Evolutionary conservation across 1,139 yeast species (phyloP).

Genomic region (Geotrichum siamense): DNA sequence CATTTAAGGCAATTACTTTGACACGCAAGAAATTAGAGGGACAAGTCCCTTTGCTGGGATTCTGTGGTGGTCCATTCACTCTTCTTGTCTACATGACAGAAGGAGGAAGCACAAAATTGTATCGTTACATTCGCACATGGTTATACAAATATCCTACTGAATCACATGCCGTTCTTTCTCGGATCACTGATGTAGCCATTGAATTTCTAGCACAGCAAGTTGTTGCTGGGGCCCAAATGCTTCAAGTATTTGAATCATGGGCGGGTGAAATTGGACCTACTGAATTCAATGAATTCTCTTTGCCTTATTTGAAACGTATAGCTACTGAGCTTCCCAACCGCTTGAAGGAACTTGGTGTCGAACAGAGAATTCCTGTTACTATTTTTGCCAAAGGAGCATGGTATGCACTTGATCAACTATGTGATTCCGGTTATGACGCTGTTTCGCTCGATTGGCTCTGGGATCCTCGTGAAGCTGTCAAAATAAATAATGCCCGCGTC

Average conservation of each 20-base stretch:
- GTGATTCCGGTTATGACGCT: slow-evolving; percentile 76
- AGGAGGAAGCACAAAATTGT: slow-evolving; percentile 92
- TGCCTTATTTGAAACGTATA: slow-evolving; percentile 81
- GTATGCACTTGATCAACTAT: slow-evolving; percentile 86
- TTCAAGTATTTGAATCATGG: slow-evolving; percentile 96
- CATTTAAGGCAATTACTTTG: slow-evolving; percentile 80
- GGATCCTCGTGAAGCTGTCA: slow-evolving; percentile 79
- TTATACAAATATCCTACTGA: slow-evolving; percentile 69
- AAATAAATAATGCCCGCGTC: slow-evolving; percentile 69
- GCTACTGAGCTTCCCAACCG: slow-evolving; percentile 61
- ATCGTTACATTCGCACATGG: slow-evolving; percentile 90
- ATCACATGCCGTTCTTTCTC: slow-evolving; percentile 64
- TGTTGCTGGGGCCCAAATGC: slow-evolving; percentile 95
- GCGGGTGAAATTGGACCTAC: slow-evolving; percentile 92
- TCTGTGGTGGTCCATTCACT: slow-evolving; percentile 98
- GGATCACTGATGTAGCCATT: slow-evolving; percentile 79
- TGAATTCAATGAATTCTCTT: slow-evolving; percentile 79
- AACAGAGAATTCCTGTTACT: slow-evolving; percentile 77
- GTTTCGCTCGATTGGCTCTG: slow-evolving; percentile 91
- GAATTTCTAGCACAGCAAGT: slow-evolving; percentile 94
- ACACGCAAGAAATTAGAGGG: slow-evolving; percentile 82
- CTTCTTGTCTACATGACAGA: slow-evolving; percentile 93
- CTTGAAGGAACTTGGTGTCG: slow-evolving; percentile 56
- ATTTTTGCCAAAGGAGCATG: slow-evolving; percentile 96
- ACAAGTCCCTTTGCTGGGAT: slow-evolving; percentile 88